These are phyloP conservation scores for Zoysia pacifica DNA, from an alignment of 176 grass and related monocot genomes.

Conservation along the genomic window DNA sequence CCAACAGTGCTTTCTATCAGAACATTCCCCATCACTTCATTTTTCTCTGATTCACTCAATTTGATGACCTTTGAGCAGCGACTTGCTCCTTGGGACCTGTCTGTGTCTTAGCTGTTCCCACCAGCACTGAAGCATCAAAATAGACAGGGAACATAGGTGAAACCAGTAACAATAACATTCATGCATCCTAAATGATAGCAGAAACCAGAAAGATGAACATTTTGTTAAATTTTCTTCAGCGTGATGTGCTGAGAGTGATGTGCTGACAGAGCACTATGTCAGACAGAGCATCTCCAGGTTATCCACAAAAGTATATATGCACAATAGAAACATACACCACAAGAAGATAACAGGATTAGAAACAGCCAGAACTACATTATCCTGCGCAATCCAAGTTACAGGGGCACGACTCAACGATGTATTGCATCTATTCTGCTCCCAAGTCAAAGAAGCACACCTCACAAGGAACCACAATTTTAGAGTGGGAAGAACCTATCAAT, in stretches of 20 bases:
- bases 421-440: background rate
- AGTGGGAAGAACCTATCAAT: background rate
- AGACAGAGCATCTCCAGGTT: background rate
- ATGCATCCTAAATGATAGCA: background rate
- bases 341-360: background rate
- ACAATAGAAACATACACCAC: background rate
- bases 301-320: background rate
- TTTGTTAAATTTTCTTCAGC: background rate
- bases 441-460: background rate
- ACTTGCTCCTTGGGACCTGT: conserved; percentile 8
- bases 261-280: background rate
- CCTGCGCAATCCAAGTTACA: background rate
- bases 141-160: background rate
- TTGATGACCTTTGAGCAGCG: conserved; percentile 7
- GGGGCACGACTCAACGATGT: background rate
- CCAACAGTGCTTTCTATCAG: background rate
- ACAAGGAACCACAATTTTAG: background rate
- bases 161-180: background rate
- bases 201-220: background rate
- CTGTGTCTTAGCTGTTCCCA: conserved; percentile 28
- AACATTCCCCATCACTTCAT: background rate
- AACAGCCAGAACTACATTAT: background rate
- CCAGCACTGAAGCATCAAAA: conserved; percentile 42
- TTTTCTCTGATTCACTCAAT: background rate
- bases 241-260: background rate